Base-by-base conservation (phyloP, 768 basidiomycete species). In the Tulasnella calospora region DNA sequence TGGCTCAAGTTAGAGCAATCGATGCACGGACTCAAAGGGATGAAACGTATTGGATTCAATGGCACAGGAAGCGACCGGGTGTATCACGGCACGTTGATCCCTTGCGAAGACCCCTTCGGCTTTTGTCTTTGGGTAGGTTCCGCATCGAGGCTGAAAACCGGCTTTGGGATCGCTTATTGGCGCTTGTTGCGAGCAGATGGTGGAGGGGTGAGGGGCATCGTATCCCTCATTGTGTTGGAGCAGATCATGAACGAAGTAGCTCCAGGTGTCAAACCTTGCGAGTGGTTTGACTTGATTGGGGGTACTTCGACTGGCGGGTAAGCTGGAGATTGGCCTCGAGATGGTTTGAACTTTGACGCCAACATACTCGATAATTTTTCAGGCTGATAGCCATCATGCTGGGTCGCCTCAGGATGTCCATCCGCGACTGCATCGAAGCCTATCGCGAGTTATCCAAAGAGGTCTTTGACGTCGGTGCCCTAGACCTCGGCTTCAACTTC, bases 281-380 rank as follows among this genome's bases (percentile, higher is more conserved):
- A 74, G 27, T 74, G 41, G 23, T 74, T 74, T 33, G 73, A 74
- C 47, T 44, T 74, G 51, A 74, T 74, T 17, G 73, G 73, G 19
- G 73, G 73, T 9, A 74, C 73, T 51, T 74, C 73, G 44, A 74
- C 73, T 2, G 73, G 73, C 19, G 73, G 73, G 72, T 73, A 46
- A 41, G 72, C 72, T 30, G 23, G n/a, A n/a, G n/a, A n/a, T n/a
- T n/a, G n/a, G n/a, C n/a, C n/a, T n/a, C n/a, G n/a, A n/a, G n/a
- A n/a, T n/a, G n/a, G n/a, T n/a, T n/a, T n/a, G n/a, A n/a, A n/a
- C n/a, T n/a, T n/a, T n/a, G n/a, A n/a, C n/a, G n/a, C n/a, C n/a
- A n/a, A n/a, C n/a, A n/a, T n/a, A n/a, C 6, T 67, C 61, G n/a
- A n/a, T 10, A 6, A 67, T 41, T 13, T n/a, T 46, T 40, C 23